Evolutionary conservation across 768 basidiomycete species (phyloP).

Genomic region (Suillus discolor): DNA sequence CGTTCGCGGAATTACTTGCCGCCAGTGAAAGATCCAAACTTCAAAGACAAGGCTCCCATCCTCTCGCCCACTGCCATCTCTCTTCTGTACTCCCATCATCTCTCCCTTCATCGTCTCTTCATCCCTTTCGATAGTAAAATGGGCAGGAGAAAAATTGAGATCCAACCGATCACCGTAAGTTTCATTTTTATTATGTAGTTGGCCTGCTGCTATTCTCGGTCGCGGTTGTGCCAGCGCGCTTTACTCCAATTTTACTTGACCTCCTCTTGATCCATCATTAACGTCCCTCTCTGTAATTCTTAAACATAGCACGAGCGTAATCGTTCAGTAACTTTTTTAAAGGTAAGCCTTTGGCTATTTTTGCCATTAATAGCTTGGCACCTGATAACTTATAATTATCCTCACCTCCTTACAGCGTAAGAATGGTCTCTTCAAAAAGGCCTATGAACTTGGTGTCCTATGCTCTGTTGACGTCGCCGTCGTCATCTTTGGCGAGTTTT

Average conservation of each 20-base stretch:
- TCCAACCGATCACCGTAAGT: conserved; percentile 78
- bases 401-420: conserved; percentile 58
- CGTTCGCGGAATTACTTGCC: conserved; percentile 41
- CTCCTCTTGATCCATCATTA: conserved; percentile 33
- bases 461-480: conserved; percentile 89
- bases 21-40: conserved; percentile 37
- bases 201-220: conserved; percentile 24
- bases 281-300: conserved; percentile 35
- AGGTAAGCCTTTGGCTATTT: conserved; percentile 73
- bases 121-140: conserved; percentile 35
- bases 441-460: conserved; percentile 87
- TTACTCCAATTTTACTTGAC: conserved; percentile 34
- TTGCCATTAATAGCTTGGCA: conserved; percentile 44
- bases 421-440: conserved; percentile 90
- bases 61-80: conserved; percentile 21
- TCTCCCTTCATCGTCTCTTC: conserved; percentile 4
- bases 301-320: conserved; percentile 86
- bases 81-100: conserved; percentile 26
- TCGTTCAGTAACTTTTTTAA: conserved; percentile 88
- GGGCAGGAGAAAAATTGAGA: conserved; percentile 83
- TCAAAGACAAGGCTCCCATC: conserved; percentile 38
- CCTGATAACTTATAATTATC: conserved; percentile 36
- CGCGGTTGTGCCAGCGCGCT: conserved; percentile 14
- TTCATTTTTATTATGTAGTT: conserved; percentile 13
- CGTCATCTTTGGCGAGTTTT: conserved; percentile 74